Evolutionary conservation across 257 asterid species (phyloP).

Genomic region (Solanum okadae): DNA sequence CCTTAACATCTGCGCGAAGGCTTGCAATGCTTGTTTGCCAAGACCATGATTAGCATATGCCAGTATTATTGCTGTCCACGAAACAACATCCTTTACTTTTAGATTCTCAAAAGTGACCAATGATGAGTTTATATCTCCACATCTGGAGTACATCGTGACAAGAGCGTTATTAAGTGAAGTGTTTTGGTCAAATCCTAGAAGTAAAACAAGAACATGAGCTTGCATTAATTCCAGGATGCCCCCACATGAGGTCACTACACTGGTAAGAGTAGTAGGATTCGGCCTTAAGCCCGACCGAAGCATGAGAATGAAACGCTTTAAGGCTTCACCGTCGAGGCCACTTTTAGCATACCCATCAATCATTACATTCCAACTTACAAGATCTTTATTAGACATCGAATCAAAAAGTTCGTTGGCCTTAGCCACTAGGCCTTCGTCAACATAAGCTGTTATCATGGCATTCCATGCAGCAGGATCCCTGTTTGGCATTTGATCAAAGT

Average conservation of each 20-base stretch:
- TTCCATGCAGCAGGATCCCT: slow-evolving; percentile 61
- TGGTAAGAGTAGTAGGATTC: slow-evolving; percentile 5
- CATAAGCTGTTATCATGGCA: slow-evolving; percentile 46
- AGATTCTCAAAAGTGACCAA: slow-evolving; percentile 1
- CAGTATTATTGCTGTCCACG: slow-evolving; percentile 23
- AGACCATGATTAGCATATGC: slow-evolving; percentile 53
- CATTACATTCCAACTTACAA: slow-evolving; percentile 42
- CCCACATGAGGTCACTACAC: slow-evolving; percentile 3
- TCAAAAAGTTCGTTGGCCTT: slow-evolving; percentile 14
- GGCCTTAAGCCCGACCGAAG: not conserved
- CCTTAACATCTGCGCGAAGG: slow-evolving; percentile 43
- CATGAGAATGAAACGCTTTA: not conserved
- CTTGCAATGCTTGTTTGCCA: slow-evolving; percentile 40
- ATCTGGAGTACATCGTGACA: slow-evolving; percentile 4
- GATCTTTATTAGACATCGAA: slow-evolving; percentile 28
- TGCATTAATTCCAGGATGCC: not conserved
- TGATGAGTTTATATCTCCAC: slow-evolving; percentile 4
- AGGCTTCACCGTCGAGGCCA: slow-evolving; percentile 29
- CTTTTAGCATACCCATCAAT: slow-evolving; percentile 41
- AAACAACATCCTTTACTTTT: slow-evolving; percentile 2
- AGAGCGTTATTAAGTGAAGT: slow-evolving; percentile 1
- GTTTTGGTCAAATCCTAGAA: not conserved
- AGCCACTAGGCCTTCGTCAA: slow-evolving; percentile 1
- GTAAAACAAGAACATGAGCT: slow-evolving; percentile 1
- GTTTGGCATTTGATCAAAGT: slow-evolving; percentile 48